Evolutionary conservation across 306 rosid genomes (phyloP).

Genomic region (Biancaea sappan): DNA sequence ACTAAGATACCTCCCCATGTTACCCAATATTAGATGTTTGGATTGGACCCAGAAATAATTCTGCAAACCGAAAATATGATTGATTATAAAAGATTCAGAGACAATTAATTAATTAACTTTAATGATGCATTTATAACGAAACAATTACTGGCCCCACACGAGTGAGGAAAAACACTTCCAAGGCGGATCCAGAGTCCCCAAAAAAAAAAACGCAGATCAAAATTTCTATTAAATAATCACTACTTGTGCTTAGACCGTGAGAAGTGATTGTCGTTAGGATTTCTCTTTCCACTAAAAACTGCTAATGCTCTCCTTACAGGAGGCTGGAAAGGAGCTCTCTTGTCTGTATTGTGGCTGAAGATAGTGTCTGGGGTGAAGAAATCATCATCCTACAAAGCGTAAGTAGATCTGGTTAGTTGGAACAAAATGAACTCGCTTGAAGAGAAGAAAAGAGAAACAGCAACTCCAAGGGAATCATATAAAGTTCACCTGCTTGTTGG

Average conservation of each 20-base stretch:
- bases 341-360: constrained; percentile 74
- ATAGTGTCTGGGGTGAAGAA: constrained; percentile 51
- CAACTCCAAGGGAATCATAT: not conserved
- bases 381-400: constrained; percentile 63
- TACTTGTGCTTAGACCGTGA: constrained; percentile 65
- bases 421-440: not conserved
- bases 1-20: not conserved
- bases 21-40: not conserved
- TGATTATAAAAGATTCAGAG: not conserved
- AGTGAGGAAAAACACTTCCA: constrained; percentile 4
- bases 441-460: constrained; percentile 9
- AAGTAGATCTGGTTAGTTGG: constrained; percentile 20
- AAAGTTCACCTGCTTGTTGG: constrained; percentile 55
- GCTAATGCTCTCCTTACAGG: constrained; percentile 80
- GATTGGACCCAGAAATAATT: not conserved
- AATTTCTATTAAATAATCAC: constrained; percentile 17
- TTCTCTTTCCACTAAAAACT: constrained; percentile 77
- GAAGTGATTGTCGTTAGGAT: constrained; percentile 91
- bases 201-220: constrained; percentile 10
- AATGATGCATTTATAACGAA: constrained; percentile 1
- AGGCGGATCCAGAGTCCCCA: not conserved
- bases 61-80: not conserved
- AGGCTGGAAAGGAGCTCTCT: constrained; percentile 80
- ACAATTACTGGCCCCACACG: not conserved
- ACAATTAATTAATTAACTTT: not conserved